A percentile compares a stretch with the other conserved stretches of the same genome.
Conservation (phyloP, 106 monocot species). For the Apostasia ramifera region DNA sequence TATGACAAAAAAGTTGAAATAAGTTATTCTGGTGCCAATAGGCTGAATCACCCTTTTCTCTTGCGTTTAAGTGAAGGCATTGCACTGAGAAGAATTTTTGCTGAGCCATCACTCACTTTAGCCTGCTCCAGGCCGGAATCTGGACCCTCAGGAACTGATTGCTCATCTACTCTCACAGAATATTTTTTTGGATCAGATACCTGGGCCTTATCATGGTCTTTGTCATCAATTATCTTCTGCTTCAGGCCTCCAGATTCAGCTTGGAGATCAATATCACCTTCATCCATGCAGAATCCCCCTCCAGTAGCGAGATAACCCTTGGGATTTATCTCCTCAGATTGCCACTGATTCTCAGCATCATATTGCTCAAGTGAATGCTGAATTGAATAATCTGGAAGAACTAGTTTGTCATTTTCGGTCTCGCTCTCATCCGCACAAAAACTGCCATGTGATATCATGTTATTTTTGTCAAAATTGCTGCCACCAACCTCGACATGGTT, state of each 20-base stretch:
- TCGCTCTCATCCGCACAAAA: neutral
- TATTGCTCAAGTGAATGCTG: neutral
- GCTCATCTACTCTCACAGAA: conserved; percentile 8
- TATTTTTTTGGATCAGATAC: neutral
- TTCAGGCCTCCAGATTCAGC: conserved; percentile 5
- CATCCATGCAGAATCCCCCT: conserved; percentile 54
- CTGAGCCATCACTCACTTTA: neutral
- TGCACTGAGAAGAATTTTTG: conserved; percentile 27
- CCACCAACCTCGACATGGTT: conserved; percentile 3
- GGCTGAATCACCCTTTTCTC: conserved; percentile 10
- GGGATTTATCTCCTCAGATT: neutral
- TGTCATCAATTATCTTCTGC: neutral
- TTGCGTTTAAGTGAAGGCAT: conserved; percentile 64
- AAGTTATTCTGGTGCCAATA: too few relatives aligned
- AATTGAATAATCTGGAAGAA: neutral
- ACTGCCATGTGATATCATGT: neutral
- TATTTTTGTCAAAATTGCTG: neutral
- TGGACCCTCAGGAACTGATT: neutral
- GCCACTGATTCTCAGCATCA: neutral
- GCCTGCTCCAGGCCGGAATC: conserved; percentile 4
- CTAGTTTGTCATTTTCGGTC: neutral
- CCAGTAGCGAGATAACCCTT: conserved; percentile 38
- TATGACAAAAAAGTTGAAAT: too few relatives aligned
- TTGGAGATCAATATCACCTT: conserved; percentile 12
- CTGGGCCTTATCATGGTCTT: neutral